Percentiles rank a stretch among this genome's conserved stretches.
phyloP scores from a whole-genome alignment of 345 rosid species.

The Populus tremula region DNA sequence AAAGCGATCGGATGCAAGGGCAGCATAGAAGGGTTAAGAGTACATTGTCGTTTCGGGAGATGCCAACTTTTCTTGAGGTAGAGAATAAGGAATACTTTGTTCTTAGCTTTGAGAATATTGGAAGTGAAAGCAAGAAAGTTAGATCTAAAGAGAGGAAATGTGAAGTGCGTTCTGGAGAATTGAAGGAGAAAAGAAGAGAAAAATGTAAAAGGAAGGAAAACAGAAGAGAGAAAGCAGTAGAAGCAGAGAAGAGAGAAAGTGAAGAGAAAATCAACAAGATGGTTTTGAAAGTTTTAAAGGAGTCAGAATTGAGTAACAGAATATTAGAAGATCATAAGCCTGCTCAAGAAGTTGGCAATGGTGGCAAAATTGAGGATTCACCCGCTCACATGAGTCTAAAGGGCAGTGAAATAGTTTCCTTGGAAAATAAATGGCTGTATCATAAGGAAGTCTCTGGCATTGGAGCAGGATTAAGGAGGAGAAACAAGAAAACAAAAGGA shows the following conservation, averaged over 20 bases:
- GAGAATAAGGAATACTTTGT: constrained; percentile 64
- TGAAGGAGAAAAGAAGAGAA: constrained; percentile 30
- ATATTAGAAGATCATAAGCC: not conserved
- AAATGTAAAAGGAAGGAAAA: constrained; percentile 27
- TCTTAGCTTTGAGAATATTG: constrained; percentile 51
- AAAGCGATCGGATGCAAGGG: constrained; percentile 19
- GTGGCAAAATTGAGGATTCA: constrained; percentile 5
- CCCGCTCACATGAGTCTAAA: not conserved
- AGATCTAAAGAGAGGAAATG: constrained; percentile 16
- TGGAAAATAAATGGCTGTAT: not conserved
- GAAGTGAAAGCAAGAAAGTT: constrained; percentile 4
- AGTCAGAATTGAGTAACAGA: constrained; percentile 9
- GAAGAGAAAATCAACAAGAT: constrained; percentile 8
- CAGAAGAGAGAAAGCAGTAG: not conserved
- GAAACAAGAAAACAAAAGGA: constrained; percentile 19
- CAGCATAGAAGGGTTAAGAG: constrained; percentile 40
- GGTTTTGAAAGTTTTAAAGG: constrained; percentile 5
- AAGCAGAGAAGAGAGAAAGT: constrained; percentile 14
- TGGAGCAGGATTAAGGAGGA: constrained; percentile 23
- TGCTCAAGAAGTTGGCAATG: constrained; percentile 1
- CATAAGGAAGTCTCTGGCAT: not conserved
- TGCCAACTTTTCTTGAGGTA: constrained; percentile 51
- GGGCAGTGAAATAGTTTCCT: not conserved
- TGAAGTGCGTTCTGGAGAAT: constrained; percentile 26
- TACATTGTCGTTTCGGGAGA: constrained; percentile 31